These are phyloP conservation scores for Scytalidium lignicola DNA, from an alignment of 2,329 filamentous ascomycete species.

Conservation along the genomic window DNA sequence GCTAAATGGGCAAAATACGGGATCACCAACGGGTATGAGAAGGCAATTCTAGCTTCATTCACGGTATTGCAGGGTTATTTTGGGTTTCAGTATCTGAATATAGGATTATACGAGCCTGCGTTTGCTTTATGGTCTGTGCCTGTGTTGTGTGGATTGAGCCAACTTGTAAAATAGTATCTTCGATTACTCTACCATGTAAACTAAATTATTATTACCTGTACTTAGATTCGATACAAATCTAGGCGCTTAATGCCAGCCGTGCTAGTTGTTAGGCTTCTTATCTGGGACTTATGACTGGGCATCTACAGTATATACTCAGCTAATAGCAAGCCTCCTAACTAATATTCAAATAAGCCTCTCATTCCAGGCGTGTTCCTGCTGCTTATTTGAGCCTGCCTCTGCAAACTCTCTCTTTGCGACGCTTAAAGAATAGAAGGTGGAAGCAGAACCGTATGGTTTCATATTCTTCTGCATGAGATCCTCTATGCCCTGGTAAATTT, in stretches of 20 bases:
- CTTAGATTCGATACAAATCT: too few relatives aligned
- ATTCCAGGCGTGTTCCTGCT: neutral
- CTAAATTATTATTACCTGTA: too few relatives aligned
- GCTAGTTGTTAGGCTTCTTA: too few relatives aligned
- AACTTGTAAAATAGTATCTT: neutral
- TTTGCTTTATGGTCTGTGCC: slow-evolving; percentile 8
- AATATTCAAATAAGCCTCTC: neutral
- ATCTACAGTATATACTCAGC: slow-evolving; percentile 4
- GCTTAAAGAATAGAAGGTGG: slow-evolving; percentile 11
- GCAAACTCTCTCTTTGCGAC: neutral
- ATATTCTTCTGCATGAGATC: slow-evolving; percentile 35
- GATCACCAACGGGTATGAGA: slow-evolving; percentile 8
- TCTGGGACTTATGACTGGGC: too few relatives aligned
- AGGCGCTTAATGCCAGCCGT: too few relatives aligned
- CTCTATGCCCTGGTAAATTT: slow-evolving; percentile 30
- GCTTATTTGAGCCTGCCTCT: neutral
- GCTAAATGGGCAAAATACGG: slow-evolving; percentile 13
- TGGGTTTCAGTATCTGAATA: slow-evolving; percentile 8
- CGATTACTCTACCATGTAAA: too few relatives aligned
- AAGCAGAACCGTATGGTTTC: slow-evolving; percentile 34
- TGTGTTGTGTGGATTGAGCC: slow-evolving; percentile 5
- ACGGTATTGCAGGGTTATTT: slow-evolving; percentile 4
- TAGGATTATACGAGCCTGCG: slow-evolving; percentile 7
- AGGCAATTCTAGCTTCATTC: slow-evolving; percentile 5
- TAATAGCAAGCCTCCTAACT: neutral